Conservation (phyloP, 2,329 filamentous ascomycete species). For the Fusarium coffeatum region DNA sequence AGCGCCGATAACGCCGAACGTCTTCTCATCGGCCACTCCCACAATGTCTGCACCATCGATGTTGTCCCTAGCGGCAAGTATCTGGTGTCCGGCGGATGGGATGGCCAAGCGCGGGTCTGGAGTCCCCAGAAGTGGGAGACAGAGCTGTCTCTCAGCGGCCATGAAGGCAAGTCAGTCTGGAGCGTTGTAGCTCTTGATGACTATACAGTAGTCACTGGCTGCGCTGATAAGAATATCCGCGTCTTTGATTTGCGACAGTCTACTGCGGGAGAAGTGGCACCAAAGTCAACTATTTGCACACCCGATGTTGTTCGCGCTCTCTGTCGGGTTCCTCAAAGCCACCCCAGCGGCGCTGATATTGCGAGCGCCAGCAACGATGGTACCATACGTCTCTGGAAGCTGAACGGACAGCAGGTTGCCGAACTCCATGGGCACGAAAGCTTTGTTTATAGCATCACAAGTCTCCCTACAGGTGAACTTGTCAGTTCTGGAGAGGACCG, state of each 20-base stretch:
- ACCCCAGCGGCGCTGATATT: slow-evolving; percentile 88
- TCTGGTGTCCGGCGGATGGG: slow-evolving; percentile 94
- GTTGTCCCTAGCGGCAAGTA: slow-evolving; percentile 77
- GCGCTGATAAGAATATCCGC: slow-evolving; percentile 89
- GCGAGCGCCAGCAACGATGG: slow-evolving; percentile 95
- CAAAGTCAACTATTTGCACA: slow-evolving; percentile 68
- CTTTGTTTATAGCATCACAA: slow-evolving; percentile 89
- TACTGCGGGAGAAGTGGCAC: slow-evolving; percentile 65
- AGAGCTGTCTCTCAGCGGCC: slow-evolving; percentile 76
- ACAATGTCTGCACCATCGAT: slow-evolving; percentile 90
- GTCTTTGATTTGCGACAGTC: slow-evolving; percentile 78
- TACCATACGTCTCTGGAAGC: slow-evolving; percentile 85
- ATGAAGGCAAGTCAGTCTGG: slow-evolving; percentile 84
- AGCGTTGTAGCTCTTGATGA: slow-evolving; percentile 87
- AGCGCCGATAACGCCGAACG: slow-evolving; percentile 84
- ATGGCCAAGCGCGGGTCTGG: slow-evolving; percentile 89
- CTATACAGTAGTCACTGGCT: slow-evolving; percentile 86
- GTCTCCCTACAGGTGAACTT: slow-evolving; percentile 84
- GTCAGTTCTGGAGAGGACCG: slow-evolving; percentile 94
- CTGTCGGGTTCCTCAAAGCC: slow-evolving; percentile 78
- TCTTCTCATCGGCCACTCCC: slow-evolving; percentile 84
- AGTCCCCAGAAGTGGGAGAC: slow-evolving; percentile 85
- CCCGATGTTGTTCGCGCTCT: slow-evolving; percentile 90
- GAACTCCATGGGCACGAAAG: slow-evolving; percentile 90
- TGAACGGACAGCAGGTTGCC: slow-evolving; percentile 79